Percentiles rank a stretch among this genome's conserved stretches.
phyloP scores from a whole-genome alignment of 108 stramenopile genomes.

The Cyclotella choctawhatcheeana region DNA sequence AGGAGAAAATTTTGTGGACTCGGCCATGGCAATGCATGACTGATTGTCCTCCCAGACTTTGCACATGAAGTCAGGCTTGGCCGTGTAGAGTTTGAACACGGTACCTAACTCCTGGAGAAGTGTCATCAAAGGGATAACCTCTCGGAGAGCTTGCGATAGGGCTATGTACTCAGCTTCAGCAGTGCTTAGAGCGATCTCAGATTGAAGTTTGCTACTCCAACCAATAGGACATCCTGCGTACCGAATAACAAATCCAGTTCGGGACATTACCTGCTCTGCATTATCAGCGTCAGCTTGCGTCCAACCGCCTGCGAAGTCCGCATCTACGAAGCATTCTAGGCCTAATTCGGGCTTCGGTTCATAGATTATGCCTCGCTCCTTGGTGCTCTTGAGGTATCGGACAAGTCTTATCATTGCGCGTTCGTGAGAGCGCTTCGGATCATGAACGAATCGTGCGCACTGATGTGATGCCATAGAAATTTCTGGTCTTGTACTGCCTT shows the following conservation, averaged over 20 bases:
- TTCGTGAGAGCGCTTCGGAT: slow-evolving; percentile 53
- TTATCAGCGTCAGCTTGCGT: slow-evolving; percentile 19
- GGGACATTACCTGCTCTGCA: slow-evolving; percentile 23
- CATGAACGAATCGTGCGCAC: slow-evolving; percentile 36
- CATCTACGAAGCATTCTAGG: slow-evolving; percentile 59
- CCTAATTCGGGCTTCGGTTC: slow-evolving; percentile 24
- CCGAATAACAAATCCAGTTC: slow-evolving; percentile 26
- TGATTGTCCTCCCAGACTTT: neutral
- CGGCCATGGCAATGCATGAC: neutral
- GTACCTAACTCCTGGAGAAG: neutral
- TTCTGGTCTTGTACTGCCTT: slow-evolving; percentile 52
- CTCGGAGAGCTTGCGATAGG: neutral
- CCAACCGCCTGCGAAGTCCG: slow-evolving; percentile 61
- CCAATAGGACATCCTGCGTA: neutral
- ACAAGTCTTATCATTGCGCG: slow-evolving; percentile 56
- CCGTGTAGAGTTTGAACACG: neutral
- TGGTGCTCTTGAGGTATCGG: slow-evolving; percentile 53
- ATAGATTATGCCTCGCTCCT: slow-evolving; percentile 53
- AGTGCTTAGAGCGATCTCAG: neutral
- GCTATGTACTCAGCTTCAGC: neutral
- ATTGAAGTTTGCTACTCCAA: neutral
- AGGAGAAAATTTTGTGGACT: neutral
- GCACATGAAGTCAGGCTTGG: neutral
- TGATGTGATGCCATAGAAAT: slow-evolving; percentile 57
- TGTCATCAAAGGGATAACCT: neutral